Evolutionary conservation across 768 basidiomycete species (phyloP), one percentile per base, ranked within the genome.

Genomic region (Hebeloma cylindrosporum): DNA sequence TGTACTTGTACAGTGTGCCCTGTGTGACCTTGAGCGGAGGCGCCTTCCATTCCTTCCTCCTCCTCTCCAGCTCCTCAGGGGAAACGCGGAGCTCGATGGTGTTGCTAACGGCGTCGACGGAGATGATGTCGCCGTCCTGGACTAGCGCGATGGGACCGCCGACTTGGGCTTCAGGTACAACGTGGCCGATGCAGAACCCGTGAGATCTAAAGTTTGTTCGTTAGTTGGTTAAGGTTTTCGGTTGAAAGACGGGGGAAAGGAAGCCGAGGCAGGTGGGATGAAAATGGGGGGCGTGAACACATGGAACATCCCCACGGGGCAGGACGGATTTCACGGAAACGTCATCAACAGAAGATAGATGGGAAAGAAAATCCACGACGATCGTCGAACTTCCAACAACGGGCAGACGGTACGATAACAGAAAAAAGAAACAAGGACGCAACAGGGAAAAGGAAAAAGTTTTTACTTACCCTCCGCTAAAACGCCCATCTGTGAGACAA

Each of bases 161-260:
- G 25, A 88, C 87, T 60, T 94, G 91, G 5, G 93, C 93, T 63
- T 97, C 94, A 25, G 95, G 95, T 1, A 93, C 91, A 54, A 98
- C 93, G 61, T 99, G 96, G 9, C 95, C 95, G 43, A 97, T 89
- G 58, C 88, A 88, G 73, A 98, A 98, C 13, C 93, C 93, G 69
- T 95, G 93, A 33, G 93, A 95, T 53, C 93, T 94, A 56, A n/a
- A 39, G 29, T n/a, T n/a, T n/a, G n/a, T n/a, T n/a, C n/a, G n/a
- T n/a, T n/a, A n/a, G n/a, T n/a, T n/a, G n/a, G n/a, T n/a, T n/a
- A n/a, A n/a, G n/a, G n/a, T n/a, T n/a, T n/a, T n/a, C n/a, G n/a
- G n/a, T n/a, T n/a, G n/a, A n/a, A n/a, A n/a, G n/a, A n/a, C n/a
- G n/a, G n/a, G n/a, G n/a, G n/a, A n/a, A n/a, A n/a, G n/a, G n/a